These are phyloP conservation scores for Coniella vitis DNA, from an alignment of 2,329 filamentous ascomycete genomes.

Conservation along the genomic window DNA sequence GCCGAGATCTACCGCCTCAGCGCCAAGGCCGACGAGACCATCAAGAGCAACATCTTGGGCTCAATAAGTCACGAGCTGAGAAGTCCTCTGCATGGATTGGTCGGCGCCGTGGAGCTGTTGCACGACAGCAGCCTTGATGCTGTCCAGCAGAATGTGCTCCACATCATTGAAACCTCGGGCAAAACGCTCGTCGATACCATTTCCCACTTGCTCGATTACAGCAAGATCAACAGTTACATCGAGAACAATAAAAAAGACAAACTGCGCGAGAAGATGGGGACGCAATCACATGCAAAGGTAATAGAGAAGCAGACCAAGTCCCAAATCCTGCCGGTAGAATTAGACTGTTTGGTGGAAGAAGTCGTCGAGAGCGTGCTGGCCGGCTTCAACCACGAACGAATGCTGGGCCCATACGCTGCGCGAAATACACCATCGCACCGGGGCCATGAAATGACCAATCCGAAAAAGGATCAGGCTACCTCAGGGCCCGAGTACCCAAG, in stretches of 20 bases:
- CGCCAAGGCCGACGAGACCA: conserved; percentile 31
- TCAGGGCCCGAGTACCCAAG: background rate
- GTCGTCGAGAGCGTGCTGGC: conserved; percentile 41
- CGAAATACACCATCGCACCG: background rate
- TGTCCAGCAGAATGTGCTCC: conserved; percentile 39
- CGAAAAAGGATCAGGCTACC: background rate
- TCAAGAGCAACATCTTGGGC: conserved; percentile 52
- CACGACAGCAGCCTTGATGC: conserved; percentile 42
- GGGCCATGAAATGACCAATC: background rate
- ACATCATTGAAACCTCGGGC: conserved; percentile 44
- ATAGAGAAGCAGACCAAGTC: background rate
- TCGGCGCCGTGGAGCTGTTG: conserved; percentile 47
- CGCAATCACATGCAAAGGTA: conserved; percentile 8
- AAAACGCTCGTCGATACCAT: conserved; percentile 47
- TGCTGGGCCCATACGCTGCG: conserved; percentile 9
- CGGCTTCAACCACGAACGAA: conserved; percentile 33
- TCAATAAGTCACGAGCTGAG: conserved; percentile 56
- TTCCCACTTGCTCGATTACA: conserved; percentile 47
- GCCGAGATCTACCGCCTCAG: conserved; percentile 45
- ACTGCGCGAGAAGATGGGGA: conserved; percentile 13
- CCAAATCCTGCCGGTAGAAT: conserved; percentile 22
- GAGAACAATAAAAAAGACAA: conserved; percentile 11
- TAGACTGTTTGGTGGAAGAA: conserved; percentile 38
- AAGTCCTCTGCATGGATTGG: conserved; percentile 53
- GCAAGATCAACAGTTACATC: conserved; percentile 42